Evolutionary conservation across 2,329 filamentous ascomycete genomes (phyloP), one percentile per base, ranked within the genome.

Genomic region (Xylaria sp.): DNA sequence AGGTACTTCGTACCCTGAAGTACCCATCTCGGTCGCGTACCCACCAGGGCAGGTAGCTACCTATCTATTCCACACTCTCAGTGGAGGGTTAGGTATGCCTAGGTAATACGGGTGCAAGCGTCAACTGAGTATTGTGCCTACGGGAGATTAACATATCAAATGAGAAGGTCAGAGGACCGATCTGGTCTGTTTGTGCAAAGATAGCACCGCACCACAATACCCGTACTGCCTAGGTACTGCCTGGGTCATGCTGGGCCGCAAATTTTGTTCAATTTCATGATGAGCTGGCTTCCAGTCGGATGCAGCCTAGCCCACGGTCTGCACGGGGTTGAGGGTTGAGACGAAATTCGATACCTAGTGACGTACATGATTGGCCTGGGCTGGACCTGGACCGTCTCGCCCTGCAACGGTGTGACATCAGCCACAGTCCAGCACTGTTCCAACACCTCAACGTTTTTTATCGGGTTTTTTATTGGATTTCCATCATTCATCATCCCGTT

Each of bases 261-360:
- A 63, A 60, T 63, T 63, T 57, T 60, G 17, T 23, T 19, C 53
- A 47, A 55, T 60, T 60, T 48, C 53, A 38, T 46, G 27, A 60
- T 64, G 64, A 64, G 64, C 44, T 62, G 62, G 58, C 62, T 55
- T 49, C 48, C n/a, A n/a, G 47, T 65, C 51, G 47, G 35, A 64
- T 64, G 54, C 40, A 64, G 54, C 43, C 54, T 56, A 54, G 54
- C 31, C 23, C 27, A 17, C 27, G 54, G 38, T 41, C 17, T n/a
- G n/a, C n/a, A n/a, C 38, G n/a, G 37, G 23, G 10, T 5, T 13
- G 29, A 51, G 49, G 51, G 51, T 59, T 53, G 43, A 54, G 49
- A 54, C 52, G 52, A 56, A 58, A 51, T 59, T 54, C 54, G 31
- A 58, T 25, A n/a, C n/a, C n/a, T n/a, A 40, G 63, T 63, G 63